Evolutionary conservation across 768 basidiomycete species (phyloP).

Genomic region (Boletus speciosus): DNA sequence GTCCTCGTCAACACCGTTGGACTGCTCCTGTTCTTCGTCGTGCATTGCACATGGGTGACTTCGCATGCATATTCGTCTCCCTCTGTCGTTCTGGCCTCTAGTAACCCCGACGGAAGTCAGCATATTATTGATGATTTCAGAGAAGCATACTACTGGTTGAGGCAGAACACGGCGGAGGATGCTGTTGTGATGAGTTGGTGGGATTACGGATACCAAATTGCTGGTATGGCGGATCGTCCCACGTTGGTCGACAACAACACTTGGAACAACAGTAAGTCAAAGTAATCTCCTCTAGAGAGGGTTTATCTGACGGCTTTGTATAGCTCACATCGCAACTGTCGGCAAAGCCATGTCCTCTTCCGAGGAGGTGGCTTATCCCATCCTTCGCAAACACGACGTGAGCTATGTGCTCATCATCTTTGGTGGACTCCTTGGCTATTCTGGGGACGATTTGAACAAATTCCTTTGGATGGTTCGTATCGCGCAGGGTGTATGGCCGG

Average conservation of each 20-base stretch:
- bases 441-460: conserved; percentile 99
- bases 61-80: conserved; percentile 95
- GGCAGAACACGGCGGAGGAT: conserved; percentile 90
- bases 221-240: conserved; percentile 96
- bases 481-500: conserved; percentile 95
- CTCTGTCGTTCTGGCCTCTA: conserved; percentile 88
- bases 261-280: conserved; percentile 93
- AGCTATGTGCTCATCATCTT: conserved; percentile 98
- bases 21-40: conserved; percentile 85
- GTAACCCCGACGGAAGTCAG: conserved; percentile 76
- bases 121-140: conserved; percentile 99
- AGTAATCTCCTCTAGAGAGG: not conserved
- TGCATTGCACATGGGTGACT: conserved; percentile 97
- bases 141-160: conserved; percentile 98
- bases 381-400: conserved; percentile 95
- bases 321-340: conserved; percentile 97
- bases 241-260: conserved; percentile 99
- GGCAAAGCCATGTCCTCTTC: conserved; percentile 96
- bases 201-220: conserved; percentile 99
- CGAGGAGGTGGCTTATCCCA: conserved; percentile 96
- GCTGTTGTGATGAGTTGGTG: conserved; percentile 99
- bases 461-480: conserved; percentile 99
- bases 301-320: conserved; percentile 7
- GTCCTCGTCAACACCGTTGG: conserved; percentile 72
- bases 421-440: conserved; percentile 93